A percentile compares a stretch with the other conserved stretches of the same genome.
phyloP scores from a whole-genome alignment of 2,329 filamentous ascomycete genomes.

The Cladosporium sp. region DNA sequence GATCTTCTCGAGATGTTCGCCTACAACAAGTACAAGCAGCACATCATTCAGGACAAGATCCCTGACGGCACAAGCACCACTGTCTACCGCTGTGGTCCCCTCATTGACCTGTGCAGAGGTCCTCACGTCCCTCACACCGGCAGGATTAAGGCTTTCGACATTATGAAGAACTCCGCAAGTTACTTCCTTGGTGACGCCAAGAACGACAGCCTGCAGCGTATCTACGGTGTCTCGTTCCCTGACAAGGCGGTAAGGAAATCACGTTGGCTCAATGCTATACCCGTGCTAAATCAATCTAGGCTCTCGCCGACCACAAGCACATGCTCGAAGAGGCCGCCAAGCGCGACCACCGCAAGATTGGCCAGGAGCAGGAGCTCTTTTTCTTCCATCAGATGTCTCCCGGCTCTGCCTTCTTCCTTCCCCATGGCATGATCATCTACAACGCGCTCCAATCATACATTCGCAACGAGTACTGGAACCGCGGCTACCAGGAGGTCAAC shows the following conservation, averaged over 20 bases:
- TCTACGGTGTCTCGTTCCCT: slow-evolving; percentile 94
- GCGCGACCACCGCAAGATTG: slow-evolving; percentile 89
- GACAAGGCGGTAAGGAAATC: slow-evolving; percentile 72
- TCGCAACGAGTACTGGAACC: slow-evolving; percentile 81
- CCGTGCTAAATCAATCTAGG: slow-evolving; percentile 12
- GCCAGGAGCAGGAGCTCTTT: slow-evolving; percentile 92
- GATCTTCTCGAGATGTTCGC: slow-evolving; percentile 93
- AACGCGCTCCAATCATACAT: slow-evolving; percentile 80
- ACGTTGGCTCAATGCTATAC: neutral
- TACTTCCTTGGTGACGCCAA: slow-evolving; percentile 93
- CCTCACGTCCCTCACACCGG: slow-evolving; percentile 92
- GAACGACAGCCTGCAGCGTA: slow-evolving; percentile 92
- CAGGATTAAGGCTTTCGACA: slow-evolving; percentile 88
- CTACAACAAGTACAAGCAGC: slow-evolving; percentile 97
- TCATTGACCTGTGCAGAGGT: slow-evolving; percentile 92
- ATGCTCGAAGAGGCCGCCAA: slow-evolving; percentile 97
- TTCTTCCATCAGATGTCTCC: slow-evolving; percentile 95
- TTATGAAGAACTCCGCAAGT: slow-evolving; percentile 78
- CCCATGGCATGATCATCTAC: slow-evolving; percentile 88
- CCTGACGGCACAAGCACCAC: slow-evolving; percentile 84
- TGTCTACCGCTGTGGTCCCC: slow-evolving; percentile 85
- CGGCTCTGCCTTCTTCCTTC: slow-evolving; percentile 85
- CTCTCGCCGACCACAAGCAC: slow-evolving; percentile 79
- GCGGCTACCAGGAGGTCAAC: slow-evolving; percentile 90
- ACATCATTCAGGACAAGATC: slow-evolving; percentile 93